phyloP scores from a whole-genome alignment of 768 basidiomycete genomes.

The Tubosaeta sp. region DNA sequence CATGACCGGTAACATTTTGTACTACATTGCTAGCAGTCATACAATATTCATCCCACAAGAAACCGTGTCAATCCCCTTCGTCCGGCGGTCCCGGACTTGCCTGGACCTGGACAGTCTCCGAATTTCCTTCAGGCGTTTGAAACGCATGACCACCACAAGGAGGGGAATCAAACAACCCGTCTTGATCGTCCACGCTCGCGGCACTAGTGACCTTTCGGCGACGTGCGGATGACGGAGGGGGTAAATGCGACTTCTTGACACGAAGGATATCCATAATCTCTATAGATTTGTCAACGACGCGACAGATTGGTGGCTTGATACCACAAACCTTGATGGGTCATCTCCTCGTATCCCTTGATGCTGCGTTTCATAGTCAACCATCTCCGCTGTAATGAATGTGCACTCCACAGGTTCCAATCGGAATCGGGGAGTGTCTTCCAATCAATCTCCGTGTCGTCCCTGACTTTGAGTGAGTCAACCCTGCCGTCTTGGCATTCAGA shows the following conservation, averaged over 20 bases:
- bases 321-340: conserved; percentile 68
- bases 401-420: conserved; percentile 82
- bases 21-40: background rate
- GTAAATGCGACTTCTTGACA: conserved; percentile 64
- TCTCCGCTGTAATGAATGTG: conserved; percentile 71
- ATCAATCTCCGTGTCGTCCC: conserved; percentile 79
- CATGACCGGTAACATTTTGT: background rate
- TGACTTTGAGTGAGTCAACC: conserved; percentile 68
- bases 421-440: conserved; percentile 75
- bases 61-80: conserved; percentile 9
- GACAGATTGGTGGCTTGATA: background rate
- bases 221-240: conserved; percentile 34
- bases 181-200: conserved; percentile 42
- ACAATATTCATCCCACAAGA: background rate
- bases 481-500: conserved; percentile 33
- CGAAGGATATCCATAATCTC: conserved; percentile 81
- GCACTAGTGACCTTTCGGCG: conserved; percentile 54
- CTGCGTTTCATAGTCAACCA: conserved; percentile 78
- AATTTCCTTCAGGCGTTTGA: conserved; percentile 19
- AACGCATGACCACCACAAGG: conserved; percentile 19
- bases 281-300: conserved; percentile 26
- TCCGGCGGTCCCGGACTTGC: conserved; percentile 15
- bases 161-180: conserved; percentile 24
- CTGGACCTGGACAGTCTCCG: conserved; percentile 14
- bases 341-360: conserved; percentile 73